Evolutionary conservation across 345 rosid genomes (phyloP), one percentile per base, ranked within the genome.

Genomic region (Adansonia digitata): DNA sequence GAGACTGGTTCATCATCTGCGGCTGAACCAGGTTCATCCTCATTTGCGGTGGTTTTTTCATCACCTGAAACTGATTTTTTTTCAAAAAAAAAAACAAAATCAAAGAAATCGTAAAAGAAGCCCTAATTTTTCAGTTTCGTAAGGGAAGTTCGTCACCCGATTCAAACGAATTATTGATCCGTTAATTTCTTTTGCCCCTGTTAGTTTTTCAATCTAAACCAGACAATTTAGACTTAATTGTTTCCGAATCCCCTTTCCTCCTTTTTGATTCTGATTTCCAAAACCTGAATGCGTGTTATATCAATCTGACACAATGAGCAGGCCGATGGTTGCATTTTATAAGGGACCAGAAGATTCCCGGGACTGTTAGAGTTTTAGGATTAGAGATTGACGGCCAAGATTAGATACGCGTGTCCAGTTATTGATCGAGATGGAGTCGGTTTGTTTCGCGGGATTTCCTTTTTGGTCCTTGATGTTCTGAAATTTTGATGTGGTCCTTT

Each of bases 1-100:
- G 86, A 55, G 86, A 46, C 77, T 84, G 93, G 71, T 77, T 86
- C 81, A 84, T 35, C 42, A 83, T 75, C 75, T 81, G 83, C 3
- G 79, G 43, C 78, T 82, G 88, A 46, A 82, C 80, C n/a, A 82
- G 81, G 26, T 78, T 53, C 78, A 72, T 61, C 69, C 57, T 42
- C 74, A 76, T 48, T 64, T 34, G 69, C 6, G 70, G 77, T 66
- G 55, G 81, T 64, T 71, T 77, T 43, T 66, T 83, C 84, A 81
- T 74, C 67, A 43, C 43, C 75, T 73, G 68, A 22, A 68, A 27
- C 57, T 59, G 75, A 57, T 73, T 73, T 59, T 10, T 35, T 17
- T 1, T 26, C n/a, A n/a, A n/a, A n/a, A n/a, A n/a, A n/a, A n/a
- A n/a, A n/a, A n/a, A n/a, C 34, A 22, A 72, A 39, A 53, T 14